Base-by-base conservation (phyloP, 495 filamentous ascomycete genomes). In the Penicillium nucicola region DNA sequence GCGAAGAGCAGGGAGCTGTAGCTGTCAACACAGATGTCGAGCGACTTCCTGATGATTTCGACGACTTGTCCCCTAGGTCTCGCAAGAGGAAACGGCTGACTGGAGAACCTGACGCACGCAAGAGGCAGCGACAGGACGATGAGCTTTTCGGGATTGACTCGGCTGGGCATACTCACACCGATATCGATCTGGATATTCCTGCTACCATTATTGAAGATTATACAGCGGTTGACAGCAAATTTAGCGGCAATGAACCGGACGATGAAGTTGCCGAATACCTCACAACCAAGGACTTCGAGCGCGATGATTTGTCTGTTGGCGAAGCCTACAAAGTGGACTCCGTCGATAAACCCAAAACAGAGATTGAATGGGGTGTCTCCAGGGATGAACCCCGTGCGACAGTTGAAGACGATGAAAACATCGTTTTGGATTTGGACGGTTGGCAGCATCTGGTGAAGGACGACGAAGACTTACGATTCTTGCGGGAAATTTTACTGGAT, bases 401-500 rank as follows among this genome's bases (percentile, higher is more conserved):
- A 1, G 83, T 90, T 4, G 78, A 85, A 36, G 88, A 90, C 59
- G 83, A 89, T 64, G 70, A 77, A 18, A 65, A 67, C 34, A 72
- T 88, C 25, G 69, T 89, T 1, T 67, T 95, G 42, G 85, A 90
- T 57, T 68, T 87, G 33, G 85, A 89, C 64, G 92, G 95, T 40
- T 84, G 85, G 75, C 88, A 95, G 47, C 76, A 87, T 52, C 45
- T 86, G 20, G 66, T 87, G 51, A 95, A 88, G 60, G 88, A 97
- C 49, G 83, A 87, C 9, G 92, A 91, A 73, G 91, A 88, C 56
- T 73, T 89, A 40, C 74, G 70, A 12, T 80, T 80, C 48, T 71
- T 87, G 23, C 74, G 69, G 42, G 57, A 78, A 20, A 70, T 79
- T 4, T 60, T 90, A 23, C 56, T 60, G 0, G 68, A 76, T 23